Evolutionary conservation across 1,139 yeast species (phyloP), one percentile per base, ranked within the genome.

Genomic region (Pneumocystis murina): DNA sequence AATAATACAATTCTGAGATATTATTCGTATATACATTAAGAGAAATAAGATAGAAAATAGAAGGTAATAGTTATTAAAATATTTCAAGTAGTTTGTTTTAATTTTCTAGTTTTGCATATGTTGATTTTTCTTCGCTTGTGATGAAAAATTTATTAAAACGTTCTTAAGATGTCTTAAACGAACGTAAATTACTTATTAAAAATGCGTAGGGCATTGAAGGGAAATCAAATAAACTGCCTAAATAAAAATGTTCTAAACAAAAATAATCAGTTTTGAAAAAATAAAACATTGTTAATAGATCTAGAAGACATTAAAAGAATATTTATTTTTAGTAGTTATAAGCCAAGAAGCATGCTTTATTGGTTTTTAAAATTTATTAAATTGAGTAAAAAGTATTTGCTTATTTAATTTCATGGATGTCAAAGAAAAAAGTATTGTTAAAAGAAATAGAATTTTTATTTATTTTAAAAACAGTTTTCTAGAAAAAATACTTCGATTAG

Each of bases 211-310:
- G 91, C 4, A 92, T 81, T 71, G 95, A 87, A 70, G 97, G 97
- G 38, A 83, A 97, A 72, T 96, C 96, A 82, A 82, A 67, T 65
- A 67, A 62, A 60, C 64, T 6, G 39, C 59, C 12, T 33, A 58
- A 35, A 17, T 64, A 1, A 69, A 72, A 57, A 77, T 74, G 59
- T 72, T 74, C 38, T 95, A 96, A 28, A 96, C 97, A 2, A 84
- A 95, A 6, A 79, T 96, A 69, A 87, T 91, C 68, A 77, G 92
- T 65, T 92, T 92, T 71, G 95, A 92, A 17, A 98, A 98, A 60
- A 92, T 92, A 73, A 78, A 92, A 64, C 85, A 97, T 0, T 92
- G 89, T 72, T 97, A 91, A 73, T 87, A 97, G n/a, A 87, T 95
- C 0, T 84, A 87, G 67, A 94, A 86, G 39, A 76, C 84, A 67